phyloP scores from a whole-genome alignment of 306 rosid genomes.

The Vigna hirtella region DNA sequence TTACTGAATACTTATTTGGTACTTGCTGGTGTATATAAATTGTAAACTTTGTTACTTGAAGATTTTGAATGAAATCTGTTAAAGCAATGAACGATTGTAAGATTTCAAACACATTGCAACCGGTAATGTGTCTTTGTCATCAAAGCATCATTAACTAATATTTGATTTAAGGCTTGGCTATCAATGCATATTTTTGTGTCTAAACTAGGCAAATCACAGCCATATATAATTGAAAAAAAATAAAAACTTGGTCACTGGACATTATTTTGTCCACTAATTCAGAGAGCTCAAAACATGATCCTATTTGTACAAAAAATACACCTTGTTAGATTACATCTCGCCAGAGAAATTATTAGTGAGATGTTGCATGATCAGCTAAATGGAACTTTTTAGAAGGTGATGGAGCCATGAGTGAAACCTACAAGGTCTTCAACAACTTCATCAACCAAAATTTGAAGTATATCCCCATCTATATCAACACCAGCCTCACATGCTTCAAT shows the following conservation, averaged over 20 bases:
- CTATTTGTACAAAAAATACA: conserved; percentile 61
- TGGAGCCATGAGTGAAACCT: conserved; percentile 44
- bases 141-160: no score
- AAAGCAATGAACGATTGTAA: background rate
- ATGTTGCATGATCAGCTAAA: conserved; percentile 9
- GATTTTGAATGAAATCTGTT: background rate
- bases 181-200: background rate
- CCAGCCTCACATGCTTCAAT: conserved; percentile 80
- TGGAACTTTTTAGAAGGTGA: conserved; percentile 34
- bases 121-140: no score
- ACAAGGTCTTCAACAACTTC: conserved; percentile 68
- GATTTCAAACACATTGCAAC: background rate
- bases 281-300: conserved; percentile 9
- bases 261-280: conserved; percentile 38
- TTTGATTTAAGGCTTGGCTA: background rate
- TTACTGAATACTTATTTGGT: no score
- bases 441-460: conserved; percentile 68
- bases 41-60: background rate
- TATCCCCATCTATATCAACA: conserved; percentile 58
- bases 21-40: no score
- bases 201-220: conserved; percentile 4
- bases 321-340: conserved; percentile 27
- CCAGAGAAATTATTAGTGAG: background rate
- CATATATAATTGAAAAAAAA: conserved; percentile 19
- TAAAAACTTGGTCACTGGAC: conserved; percentile 4